Evolutionary conservation across 2,329 filamentous ascomycete genomes (phyloP).

Genomic region (Aspergillus sp.): DNA sequence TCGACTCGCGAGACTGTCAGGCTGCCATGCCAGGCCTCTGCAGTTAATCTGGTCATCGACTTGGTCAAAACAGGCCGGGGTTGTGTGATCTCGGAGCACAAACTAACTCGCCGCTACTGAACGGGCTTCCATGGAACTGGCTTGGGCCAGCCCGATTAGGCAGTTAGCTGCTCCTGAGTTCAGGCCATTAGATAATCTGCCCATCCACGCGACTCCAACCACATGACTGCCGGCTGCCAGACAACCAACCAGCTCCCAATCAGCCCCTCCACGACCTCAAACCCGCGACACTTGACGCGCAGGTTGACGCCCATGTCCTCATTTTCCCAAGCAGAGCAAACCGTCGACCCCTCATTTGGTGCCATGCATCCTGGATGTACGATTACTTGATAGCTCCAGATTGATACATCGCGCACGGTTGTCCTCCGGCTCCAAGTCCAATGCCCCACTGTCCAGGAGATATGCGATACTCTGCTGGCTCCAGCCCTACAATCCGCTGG

Average conservation of each 20-base stretch:
- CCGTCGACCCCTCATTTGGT: background rate
- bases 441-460: background rate
- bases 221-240: constrained; percentile 11
- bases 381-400: background rate
- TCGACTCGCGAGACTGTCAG: no score
- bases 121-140: background rate
- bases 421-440: background rate
- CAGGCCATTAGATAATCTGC: background rate
- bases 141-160: background rate
- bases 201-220: constrained; percentile 15
- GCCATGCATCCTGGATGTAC: background rate
- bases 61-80: background rate
- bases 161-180: background rate
- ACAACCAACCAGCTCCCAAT: constrained; percentile 13
- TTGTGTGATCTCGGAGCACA: background rate
- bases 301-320: background rate
- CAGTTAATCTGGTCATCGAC: background rate
- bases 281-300: background rate
- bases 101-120: background rate
- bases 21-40: no score
- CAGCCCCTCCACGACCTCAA: constrained; percentile 11
- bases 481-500: background rate
- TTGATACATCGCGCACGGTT: background rate
- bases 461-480: background rate
- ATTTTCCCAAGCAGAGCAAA: background rate